Evolutionary conservation across 75 land plant genomes (phyloP).

Genomic region (Sequoiadendron giganteum): DNA sequence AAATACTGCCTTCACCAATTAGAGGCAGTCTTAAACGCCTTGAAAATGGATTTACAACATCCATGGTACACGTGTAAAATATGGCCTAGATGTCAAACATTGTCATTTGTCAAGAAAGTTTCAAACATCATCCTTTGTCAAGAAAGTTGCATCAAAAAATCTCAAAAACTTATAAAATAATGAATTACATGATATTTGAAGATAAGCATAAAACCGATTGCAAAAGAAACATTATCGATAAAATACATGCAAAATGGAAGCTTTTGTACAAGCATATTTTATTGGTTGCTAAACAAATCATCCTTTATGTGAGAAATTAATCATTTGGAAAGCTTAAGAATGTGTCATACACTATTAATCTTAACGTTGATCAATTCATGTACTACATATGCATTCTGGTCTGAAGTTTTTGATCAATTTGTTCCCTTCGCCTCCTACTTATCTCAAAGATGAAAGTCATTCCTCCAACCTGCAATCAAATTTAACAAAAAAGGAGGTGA

Average conservation of each 20-base stretch:
- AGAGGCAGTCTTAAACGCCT: not conserved
- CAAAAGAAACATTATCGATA: not conserved
- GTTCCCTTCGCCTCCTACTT: conserved; percentile 32
- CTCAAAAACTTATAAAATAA: not conserved
- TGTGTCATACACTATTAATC: not conserved
- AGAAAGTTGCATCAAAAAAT: not conserved
- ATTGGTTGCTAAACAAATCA: not conserved
- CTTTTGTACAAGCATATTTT: not conserved
- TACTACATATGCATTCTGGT: not conserved
- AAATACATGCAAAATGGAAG: not conserved
- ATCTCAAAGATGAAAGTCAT: conserved; percentile 71
- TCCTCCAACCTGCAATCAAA: conserved; percentile 48
- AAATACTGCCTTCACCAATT: not conserved
- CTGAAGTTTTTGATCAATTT: not conserved
- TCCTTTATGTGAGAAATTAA: not conserved
- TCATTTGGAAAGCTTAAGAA: not conserved
- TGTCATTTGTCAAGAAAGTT: not conserved
- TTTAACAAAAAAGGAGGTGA: not conserved
- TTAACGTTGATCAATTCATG: not conserved
- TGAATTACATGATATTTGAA: not conserved
- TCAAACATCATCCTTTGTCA: too few relatives aligned
- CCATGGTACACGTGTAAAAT: not conserved
- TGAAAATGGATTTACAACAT: not conserved
- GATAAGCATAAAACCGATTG: not conserved
- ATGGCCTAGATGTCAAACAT: not conserved